Base-by-base conservation (phyloP, 2,329 filamentous ascomycete genomes). In the Trichothecium sympodiale region DNA sequence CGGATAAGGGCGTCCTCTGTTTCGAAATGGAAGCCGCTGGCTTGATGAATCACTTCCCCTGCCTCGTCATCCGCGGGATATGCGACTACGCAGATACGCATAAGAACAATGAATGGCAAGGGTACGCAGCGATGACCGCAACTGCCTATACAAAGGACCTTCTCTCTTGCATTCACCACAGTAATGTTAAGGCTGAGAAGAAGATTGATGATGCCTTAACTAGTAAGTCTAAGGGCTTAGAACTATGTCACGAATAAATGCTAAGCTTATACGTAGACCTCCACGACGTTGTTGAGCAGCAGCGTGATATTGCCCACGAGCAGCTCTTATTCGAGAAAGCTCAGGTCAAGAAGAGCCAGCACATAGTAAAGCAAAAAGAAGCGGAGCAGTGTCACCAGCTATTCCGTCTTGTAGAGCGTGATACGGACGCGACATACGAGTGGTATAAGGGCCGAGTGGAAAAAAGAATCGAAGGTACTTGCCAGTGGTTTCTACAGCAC, bases 401-500 rank as follows among this genome's bases (percentile, higher is more conserved):
- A 4, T 42, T 46, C 33, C 38, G 38, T 10, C 42, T 47, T 7
- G 38, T 34, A 17, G 13, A 4, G 5, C 8, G 9, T 17, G 30
- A 16, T 10, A 36, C 18, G 33, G 33, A 35, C 8, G 17, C 17
- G 18, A 40, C 38, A 28, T 60, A 60, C 29, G 48, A 56, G 35
- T 48, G 40, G 43, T 53, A 53, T 12, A 32, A 32, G 10, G 17
- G 13, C 15, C 30, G 30, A 17, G 30, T 32, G 12, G 30, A 14
- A n/a, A n/a, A n/a, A n/a, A 12, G 30, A 17, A 17, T 32, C 4
- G 30, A 32, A 32, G 30, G 30, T 5, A 32, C 30, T 4, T 59
- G 56, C 37, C 29, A 39, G 17, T 61, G 50, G 57, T 55, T 52
- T 36, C 49, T 57, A 13, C 12, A 43, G 1, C 52, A 61, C 30